Conservation (phyloP, 768 basidiomycete genomes). For the Mycena vitilis region DNA sequence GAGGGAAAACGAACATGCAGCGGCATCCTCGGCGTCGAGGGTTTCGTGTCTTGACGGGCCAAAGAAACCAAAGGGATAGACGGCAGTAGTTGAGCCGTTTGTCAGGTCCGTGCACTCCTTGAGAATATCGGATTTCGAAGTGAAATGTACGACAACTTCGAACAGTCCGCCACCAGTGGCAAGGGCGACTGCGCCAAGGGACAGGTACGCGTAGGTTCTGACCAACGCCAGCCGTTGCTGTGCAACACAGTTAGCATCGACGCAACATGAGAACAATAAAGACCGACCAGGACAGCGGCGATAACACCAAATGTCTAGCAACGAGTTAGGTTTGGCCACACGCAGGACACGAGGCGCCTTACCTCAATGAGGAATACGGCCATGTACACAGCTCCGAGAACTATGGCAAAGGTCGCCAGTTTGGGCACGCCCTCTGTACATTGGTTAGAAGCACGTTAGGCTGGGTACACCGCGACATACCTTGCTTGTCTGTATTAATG, state of each 20-base stretch:
- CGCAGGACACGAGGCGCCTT: not conserved
- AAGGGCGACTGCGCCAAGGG: conserved; percentile 58
- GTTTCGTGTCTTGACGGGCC: conserved; percentile 52
- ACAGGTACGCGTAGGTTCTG: conserved; percentile 66
- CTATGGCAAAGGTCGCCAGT: conserved; percentile 67
- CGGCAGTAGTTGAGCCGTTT: conserved; percentile 44
- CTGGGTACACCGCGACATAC: conserved; percentile 52
- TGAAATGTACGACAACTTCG: conserved; percentile 73
- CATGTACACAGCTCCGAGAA: conserved; percentile 70
- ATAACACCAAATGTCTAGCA: conserved; percentile 61
- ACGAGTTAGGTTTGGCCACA: not conserved
- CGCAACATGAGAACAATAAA: not conserved
- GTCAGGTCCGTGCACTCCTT: conserved; percentile 60
- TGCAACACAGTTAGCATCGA: not conserved
- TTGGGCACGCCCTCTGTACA: conserved; percentile 53
- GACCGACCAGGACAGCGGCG: conserved; percentile 63
- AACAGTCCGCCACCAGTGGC: conserved; percentile 65
- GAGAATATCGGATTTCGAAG: conserved; percentile 74
- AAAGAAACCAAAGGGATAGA: conserved; percentile 64
- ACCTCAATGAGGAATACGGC: conserved; percentile 62
- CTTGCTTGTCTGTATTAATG: conserved; percentile 55
- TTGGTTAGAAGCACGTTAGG: conserved; percentile 7
- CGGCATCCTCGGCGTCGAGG: conserved; percentile 54
- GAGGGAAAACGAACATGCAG: conserved; percentile 52
- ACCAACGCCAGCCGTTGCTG: conserved; percentile 69